Evolutionary conservation across 139 green algal species (phyloP), one percentile per base, ranked within the genome.

Genomic region (Chlorella vulgaris): DNA sequence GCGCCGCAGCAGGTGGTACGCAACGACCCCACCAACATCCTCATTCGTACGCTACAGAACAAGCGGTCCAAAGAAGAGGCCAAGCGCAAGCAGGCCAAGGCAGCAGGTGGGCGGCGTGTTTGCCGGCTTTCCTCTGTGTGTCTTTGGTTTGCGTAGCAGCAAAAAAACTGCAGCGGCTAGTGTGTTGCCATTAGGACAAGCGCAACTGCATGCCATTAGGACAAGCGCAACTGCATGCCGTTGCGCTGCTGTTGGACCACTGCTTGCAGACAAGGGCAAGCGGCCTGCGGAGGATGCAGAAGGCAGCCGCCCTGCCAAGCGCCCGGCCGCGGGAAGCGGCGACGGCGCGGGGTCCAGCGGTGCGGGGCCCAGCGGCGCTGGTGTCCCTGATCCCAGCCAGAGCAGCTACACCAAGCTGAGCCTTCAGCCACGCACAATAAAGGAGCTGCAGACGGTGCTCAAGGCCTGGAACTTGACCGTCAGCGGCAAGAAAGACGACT

Each of bases 401-500:
- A 36, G 63, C 10, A 28, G 77, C 28, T 89, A 70, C 58, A 85
- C 55, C 28, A 33, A 69, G 35, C 58, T 83, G 36, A 53, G 65
- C n/a, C 84, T 90, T 63, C 66, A 75, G 50, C 31, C 19, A 8
- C 81, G 67, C 33, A 90, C 84, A 19, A 80, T 88, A 63, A 89
- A 89, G 68, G 84, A 89, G 3, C 74, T 90, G 63, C 85, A 88
- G 78, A 76, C 66, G n/a, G 62, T 91, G 67, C 66, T 91, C 19
- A 85, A 85, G 58, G 71, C 65, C 2, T 85, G 76, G 66, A 80
- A 71, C 5, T 50, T 85, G 42, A 43, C 85, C 3, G 67, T 79
- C 7, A 83, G 83, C 28, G 87, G 87, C 47, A 90, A 84, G 55
- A 91, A 91, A 47, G 87, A 88, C 24, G 85, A 90, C 15, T 24